Evolutionary conservation across 177 flowering plant genomes (phyloP), one percentile per base, ranked within the genome.

Genomic region (Vitis hybrid): DNA sequence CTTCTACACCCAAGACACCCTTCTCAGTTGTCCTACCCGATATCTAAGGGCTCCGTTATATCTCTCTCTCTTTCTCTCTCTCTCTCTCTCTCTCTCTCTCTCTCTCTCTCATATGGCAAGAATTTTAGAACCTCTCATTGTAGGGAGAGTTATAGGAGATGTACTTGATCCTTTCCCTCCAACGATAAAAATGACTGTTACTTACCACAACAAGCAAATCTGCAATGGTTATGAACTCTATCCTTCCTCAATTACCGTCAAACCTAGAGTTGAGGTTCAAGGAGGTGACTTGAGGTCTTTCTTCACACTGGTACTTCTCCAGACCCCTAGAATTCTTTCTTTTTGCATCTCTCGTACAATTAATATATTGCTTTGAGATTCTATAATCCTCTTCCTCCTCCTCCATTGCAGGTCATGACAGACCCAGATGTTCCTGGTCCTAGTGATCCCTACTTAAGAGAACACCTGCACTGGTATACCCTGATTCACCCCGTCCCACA

Each of bases 361-460:
- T 71, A 51, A 11, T 51, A 6, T 50, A 5, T 10, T 53, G 2
- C 15, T 55, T 51, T 60, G 14, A 51, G 45, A 39, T 39, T 51
- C 12, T 61, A 49, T 31, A 49, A 10, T 10, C 3, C 5, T 20
- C 13, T 48, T 15, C 39, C 39, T 58, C 18, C 22, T 62, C n/a
- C 11, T 51, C 7, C 60, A 6, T 69, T 78, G 71, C 75, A 93
- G 98, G 77, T 91, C 59, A 87, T 93, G 94, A 89, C 88, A 58
- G 93, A 93, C 67, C 98, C 97, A 60, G 98, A 93, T 84, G 95
- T 88, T 72, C 98, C 98, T 68, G 87, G 95, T 64, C 98, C 98
- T 10, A 91, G 98, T 75, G 93, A 93, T 73, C 98, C 98, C 16
- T 84, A 85, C 49, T 70, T 93, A 10, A 86, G 81, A 76, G 97